Percentiles rank a stretch among this genome's conserved stretches.
Conservation (phyloP, 2,329 filamentous ascomycete genomes). For the Diaporthe velutina region DNA sequence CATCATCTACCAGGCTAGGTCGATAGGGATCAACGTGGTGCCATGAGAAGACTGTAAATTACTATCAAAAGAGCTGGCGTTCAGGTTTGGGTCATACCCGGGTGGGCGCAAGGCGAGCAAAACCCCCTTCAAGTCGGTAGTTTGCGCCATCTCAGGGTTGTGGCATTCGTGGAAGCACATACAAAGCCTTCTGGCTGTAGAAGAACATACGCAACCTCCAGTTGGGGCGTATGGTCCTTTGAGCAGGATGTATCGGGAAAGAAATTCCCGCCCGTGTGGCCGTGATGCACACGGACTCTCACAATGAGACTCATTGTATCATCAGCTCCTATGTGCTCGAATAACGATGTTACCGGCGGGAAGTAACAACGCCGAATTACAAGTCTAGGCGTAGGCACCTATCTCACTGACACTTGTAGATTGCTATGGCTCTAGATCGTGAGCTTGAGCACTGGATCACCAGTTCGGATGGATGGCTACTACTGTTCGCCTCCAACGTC, state of each 20-base stretch:
- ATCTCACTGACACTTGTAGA: not conserved
- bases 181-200: not conserved
- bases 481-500: not conserved
- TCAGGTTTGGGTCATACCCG: slow-evolving; percentile 36
- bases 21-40: slow-evolving; percentile 79
- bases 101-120: slow-evolving; percentile 19
- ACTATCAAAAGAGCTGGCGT: slow-evolving; percentile 34
- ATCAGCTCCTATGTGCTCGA: not conserved
- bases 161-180: slow-evolving; percentile 9
- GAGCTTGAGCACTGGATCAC: not conserved
- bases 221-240: not conserved
- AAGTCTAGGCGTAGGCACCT: not conserved
- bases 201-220: not conserved
- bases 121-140: not conserved
- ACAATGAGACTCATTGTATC: not conserved
- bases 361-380: too few species aligned
- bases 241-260: not conserved
- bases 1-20: slow-evolving; percentile 81
- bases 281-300: not conserved
- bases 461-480: not conserved
- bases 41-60: slow-evolving; percentile 56
- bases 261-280: not conserved
- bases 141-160: slow-evolving; percentile 17
- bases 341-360: not conserved
- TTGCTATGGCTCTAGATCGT: not conserved